phyloP scores from a whole-genome alignment of 2,329 filamentous ascomycete genomes.

The Didymella exigua region DNA sequence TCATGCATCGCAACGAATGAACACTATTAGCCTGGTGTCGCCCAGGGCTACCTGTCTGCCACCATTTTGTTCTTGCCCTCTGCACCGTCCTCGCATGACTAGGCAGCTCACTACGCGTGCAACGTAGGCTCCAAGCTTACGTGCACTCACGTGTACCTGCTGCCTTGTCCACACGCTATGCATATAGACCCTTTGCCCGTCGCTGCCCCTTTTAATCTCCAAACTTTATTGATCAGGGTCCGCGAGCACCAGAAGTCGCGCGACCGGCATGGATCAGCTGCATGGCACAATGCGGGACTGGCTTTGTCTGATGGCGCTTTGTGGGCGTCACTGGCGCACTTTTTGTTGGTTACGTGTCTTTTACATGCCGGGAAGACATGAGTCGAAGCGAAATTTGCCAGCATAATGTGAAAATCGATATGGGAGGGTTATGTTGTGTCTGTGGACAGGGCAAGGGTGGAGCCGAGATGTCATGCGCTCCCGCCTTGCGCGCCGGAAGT shows the following conservation, averaged over 20 bases:
- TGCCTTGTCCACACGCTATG: not conserved
- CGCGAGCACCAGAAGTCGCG: constrained; percentile 6
- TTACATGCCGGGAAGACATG: not conserved
- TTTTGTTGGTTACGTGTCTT: constrained; percentile 8
- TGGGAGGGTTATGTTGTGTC: no score
- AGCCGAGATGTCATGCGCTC: not conserved
- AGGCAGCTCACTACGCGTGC: constrained; percentile 1
- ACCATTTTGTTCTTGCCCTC: not conserved
- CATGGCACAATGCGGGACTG: constrained; percentile 14
- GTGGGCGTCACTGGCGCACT: constrained; percentile 10
- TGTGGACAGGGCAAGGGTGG: not conserved
- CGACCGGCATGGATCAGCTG: constrained; percentile 14
- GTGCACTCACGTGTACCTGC: not conserved
- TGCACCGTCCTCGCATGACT: not conserved
- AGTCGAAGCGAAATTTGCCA: not conserved
- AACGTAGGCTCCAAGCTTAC: not conserved
- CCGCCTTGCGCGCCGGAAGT: not conserved
- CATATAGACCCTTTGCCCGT: not conserved
- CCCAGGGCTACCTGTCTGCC: not conserved
- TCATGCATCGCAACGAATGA: not conserved
- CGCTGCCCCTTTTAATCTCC: not conserved
- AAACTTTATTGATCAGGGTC: constrained; percentile 10
- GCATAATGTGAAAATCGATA: no score
- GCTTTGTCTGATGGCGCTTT: constrained; percentile 4
- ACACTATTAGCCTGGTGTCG: not conserved